phyloP scores from a whole-genome alignment of 108 stramenopile species.

The Asterionellopsis glacialis region DNA sequence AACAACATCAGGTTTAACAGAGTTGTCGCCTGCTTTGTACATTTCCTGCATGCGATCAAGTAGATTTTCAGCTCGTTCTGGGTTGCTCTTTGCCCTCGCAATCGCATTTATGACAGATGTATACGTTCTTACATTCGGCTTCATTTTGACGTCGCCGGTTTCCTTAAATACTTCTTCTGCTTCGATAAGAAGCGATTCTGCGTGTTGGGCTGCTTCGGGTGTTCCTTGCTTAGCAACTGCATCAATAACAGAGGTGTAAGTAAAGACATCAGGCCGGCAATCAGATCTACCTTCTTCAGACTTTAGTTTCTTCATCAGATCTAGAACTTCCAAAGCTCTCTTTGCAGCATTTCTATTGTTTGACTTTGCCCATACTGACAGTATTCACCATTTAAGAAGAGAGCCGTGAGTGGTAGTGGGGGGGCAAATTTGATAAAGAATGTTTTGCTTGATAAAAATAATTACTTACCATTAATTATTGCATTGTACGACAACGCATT shows the following conservation, averaged over 20 bases:
- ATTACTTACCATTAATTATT: conserved; percentile 12
- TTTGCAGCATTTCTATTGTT: conserved; percentile 2
- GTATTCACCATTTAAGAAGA: neutral
- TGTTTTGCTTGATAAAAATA: neutral
- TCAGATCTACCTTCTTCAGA: conserved; percentile 10
- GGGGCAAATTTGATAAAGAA: neutral
- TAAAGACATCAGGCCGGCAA: conserved; percentile 33
- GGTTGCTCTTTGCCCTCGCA: conserved; percentile 27
- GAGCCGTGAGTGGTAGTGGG: neutral
- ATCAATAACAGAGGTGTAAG: conserved; percentile 44
- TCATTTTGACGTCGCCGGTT: conserved; percentile 15
- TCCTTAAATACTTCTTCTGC: conserved; percentile 1
- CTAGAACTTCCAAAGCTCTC: conserved; percentile 1
- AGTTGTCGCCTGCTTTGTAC: conserved; percentile 33
- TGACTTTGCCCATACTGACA: conserved; percentile 8
- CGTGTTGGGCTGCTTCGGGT: conserved; percentile 20
- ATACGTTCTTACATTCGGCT: conserved; percentile 48
- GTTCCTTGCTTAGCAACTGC: conserved; percentile 35
- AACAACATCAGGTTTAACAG: conserved; percentile 56
- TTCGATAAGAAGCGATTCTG: conserved; percentile 17
- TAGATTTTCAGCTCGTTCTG: conserved; percentile 39
- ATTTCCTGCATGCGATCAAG: conserved; percentile 39
- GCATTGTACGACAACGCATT: conserved; percentile 20
- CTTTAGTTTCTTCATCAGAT: conserved; percentile 10
- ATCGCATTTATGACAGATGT: conserved; percentile 40